Conservation (phyloP, 306 rosid genomes). For the Spatholobus suberectus region DNA sequence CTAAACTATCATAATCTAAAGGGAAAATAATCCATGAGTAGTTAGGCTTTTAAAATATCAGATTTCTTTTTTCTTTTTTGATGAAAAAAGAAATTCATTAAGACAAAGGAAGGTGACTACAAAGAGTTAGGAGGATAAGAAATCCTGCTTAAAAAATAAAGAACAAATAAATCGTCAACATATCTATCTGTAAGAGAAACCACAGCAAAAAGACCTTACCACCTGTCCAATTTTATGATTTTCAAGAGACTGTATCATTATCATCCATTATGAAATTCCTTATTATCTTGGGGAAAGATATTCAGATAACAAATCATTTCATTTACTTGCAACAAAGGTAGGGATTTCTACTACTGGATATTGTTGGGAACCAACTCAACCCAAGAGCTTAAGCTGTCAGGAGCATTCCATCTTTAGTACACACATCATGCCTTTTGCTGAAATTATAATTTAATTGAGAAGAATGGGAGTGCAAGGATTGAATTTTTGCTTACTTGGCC, state of each 20-base stretch:
- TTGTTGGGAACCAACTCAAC: neutral
- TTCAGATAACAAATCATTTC: slow-evolving; percentile 5
- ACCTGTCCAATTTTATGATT: neutral
- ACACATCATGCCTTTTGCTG: slow-evolving; percentile 7
- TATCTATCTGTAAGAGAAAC: neutral
- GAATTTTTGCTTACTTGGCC: neutral
- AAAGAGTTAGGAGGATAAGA: neutral
- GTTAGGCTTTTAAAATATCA: neutral
- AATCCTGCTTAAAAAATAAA: slow-evolving; percentile 3
- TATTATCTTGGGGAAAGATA: neutral
- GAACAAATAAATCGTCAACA: neutral
- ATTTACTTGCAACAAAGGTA: neutral
- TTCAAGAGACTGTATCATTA: neutral
- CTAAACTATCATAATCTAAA: neutral
- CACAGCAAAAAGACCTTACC: neutral
- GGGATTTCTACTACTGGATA: neutral
- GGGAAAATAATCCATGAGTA: neutral
- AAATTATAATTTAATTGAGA: neutral
- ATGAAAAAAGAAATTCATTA: slow-evolving; percentile 32
- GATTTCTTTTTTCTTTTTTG: slow-evolving; percentile 12
- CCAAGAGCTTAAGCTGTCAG: neutral
- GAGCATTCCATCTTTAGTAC: neutral
- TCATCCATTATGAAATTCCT: neutral
- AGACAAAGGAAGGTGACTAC: slow-evolving; percentile 18
- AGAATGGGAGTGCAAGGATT: neutral